phyloP scores from a whole-genome alignment of 2,329 filamentous ascomycete genomes.

The Geosmithia flava region DNA sequence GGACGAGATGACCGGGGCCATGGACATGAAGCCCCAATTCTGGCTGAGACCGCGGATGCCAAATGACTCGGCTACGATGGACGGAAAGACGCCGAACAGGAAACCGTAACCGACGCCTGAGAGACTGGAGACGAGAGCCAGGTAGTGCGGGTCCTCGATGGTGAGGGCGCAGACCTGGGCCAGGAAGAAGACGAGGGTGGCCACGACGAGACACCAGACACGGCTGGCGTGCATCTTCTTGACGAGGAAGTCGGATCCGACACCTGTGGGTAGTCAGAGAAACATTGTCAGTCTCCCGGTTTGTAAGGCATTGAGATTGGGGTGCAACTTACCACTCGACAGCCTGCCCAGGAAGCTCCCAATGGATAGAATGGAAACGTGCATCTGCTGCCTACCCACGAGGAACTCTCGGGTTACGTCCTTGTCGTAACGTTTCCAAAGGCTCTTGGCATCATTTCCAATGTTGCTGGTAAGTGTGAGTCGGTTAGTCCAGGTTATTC shows the following conservation, averaged over 20 bases:
- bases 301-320: constrained; percentile 5
- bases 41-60: constrained; percentile 80
- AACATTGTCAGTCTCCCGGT: background rate
- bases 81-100: constrained; percentile 87
- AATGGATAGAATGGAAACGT: constrained; percentile 88
- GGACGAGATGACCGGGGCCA: constrained; percentile 75
- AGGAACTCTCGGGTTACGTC: constrained; percentile 63
- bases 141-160: constrained; percentile 63
- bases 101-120: constrained; percentile 88
- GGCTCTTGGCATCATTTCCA: constrained; percentile 74
- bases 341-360: constrained; percentile 78
- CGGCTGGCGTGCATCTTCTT: constrained; percentile 70
- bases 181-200: constrained; percentile 63
- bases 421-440: constrained; percentile 80
- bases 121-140: constrained; percentile 68
- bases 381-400: constrained; percentile 70
- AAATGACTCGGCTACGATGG: constrained; percentile 80
- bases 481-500: no score
- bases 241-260: constrained; percentile 83
- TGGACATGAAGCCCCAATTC: constrained; percentile 93
- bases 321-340: constrained; percentile 45
- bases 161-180: constrained; percentile 68
- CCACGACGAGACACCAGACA: constrained; percentile 80
- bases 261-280: constrained; percentile 34
- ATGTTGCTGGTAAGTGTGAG: constrained; percentile 62